Conservation (phyloP, 2,329 filamentous ascomycete genomes). For the Phoma herbarum region DNA sequence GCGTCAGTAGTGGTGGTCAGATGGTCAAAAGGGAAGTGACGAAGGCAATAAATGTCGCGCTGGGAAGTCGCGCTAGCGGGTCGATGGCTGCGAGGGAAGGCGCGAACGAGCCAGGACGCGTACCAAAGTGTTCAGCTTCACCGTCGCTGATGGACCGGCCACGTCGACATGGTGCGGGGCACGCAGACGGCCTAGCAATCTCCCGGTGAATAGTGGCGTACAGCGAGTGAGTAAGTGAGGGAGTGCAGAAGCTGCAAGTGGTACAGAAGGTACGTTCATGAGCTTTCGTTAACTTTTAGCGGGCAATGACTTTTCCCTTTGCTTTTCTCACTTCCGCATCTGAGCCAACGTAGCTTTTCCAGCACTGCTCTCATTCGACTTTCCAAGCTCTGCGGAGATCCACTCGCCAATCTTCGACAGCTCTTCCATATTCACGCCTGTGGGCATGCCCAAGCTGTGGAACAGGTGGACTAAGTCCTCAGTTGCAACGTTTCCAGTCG, state of each 20-base stretch:
- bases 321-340: conserved; percentile 26
- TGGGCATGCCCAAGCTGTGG: conserved; percentile 76
- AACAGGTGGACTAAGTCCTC: conserved; percentile 83
- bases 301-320: background rate
- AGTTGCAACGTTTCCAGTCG: conserved; percentile 85
- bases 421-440: conserved; percentile 65
- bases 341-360: conserved; percentile 51
- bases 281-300: background rate
- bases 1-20: background rate
- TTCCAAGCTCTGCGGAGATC: conserved; percentile 49
- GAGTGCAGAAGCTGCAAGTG: background rate
- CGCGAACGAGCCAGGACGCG: background rate
- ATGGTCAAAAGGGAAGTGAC: background rate
- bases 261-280: background rate
- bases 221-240: background rate
- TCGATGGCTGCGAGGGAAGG: background rate
- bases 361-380: conserved; percentile 50
- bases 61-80: background rate
- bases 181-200: background rate
- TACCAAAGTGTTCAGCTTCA: background rate
- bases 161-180: background rate
- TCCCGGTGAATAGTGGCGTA: background rate
- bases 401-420: conserved; percentile 51
- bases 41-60: background rate
- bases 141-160: background rate